Conservation (phyloP, 306 rosid genomes). For the Arachis hypogaea region DNA sequence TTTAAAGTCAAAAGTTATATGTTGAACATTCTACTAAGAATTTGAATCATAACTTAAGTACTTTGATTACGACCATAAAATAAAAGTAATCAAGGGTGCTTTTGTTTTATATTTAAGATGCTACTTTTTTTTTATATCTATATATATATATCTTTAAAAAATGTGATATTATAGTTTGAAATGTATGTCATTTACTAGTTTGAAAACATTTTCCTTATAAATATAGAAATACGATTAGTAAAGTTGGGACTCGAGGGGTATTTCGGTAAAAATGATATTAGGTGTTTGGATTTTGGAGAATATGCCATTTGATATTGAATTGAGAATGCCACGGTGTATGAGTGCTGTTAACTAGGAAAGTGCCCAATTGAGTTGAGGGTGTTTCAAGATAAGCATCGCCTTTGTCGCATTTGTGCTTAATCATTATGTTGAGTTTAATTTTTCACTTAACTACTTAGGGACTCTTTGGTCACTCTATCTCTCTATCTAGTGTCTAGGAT, state of each 20-base stretch:
- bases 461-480: background rate
- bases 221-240: no score
- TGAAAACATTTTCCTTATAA: no score
- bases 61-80: no score
- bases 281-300: constrained; percentile 32
- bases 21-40: no score
- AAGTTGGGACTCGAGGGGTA: constrained; percentile 2
- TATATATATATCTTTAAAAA: no score
- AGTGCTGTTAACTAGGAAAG: constrained; percentile 46
- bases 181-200: no score
- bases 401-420: constrained; percentile 46
- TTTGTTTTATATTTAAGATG: no score
- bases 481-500: background rate
- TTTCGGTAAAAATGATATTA: constrained; percentile 4
- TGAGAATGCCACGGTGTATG: constrained; percentile 63
- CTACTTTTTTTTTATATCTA: no score
- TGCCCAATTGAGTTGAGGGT: constrained; percentile 24
- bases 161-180: no score
- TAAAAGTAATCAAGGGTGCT: no score
- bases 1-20: no score
- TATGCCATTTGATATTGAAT: constrained; percentile 27
- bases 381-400: constrained; percentile 44
- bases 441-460: background rate
- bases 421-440: constrained; percentile 30
- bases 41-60: no score